Conservation (phyloP, 1,284 basidiomycete genomes). For the Boletellus dicymbophilus region DNA sequence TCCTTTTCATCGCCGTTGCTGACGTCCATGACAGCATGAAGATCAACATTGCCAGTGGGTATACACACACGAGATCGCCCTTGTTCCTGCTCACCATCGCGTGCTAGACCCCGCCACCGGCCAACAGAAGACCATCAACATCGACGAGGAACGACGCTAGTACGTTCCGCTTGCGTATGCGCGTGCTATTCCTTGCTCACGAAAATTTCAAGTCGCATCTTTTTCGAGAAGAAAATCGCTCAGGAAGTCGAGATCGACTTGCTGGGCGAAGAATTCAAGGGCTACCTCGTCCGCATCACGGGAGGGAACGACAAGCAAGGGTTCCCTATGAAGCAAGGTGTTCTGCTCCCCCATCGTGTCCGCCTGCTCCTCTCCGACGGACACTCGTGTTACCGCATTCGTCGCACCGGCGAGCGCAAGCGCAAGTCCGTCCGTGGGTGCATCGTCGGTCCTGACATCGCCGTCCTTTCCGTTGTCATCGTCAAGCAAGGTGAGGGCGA, state of each 20-base stretch:
- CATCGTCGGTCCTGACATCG: conserved; percentile 97
- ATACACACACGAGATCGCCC: conserved; percentile 15
- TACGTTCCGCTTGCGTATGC: conserved; percentile 40
- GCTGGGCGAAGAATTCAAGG: conserved; percentile 96
- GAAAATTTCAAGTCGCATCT: conserved; percentile 78
- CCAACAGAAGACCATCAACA: conserved; percentile 94
- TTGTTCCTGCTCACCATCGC: conserved; percentile 18
- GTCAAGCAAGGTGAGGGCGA: conserved; percentile 97
- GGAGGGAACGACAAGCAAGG: conserved; percentile 97
- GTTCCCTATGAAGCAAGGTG: conserved; percentile 99
- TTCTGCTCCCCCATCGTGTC: conserved; percentile 94
- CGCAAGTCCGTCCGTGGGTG: conserved; percentile 99
- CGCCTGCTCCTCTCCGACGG: conserved; percentile 93
- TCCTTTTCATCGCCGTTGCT: background rate
- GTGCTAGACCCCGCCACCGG: conserved; percentile 89
- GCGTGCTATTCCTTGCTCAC: conserved; percentile 5
- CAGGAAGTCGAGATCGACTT: conserved; percentile 94
- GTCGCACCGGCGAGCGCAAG: conserved; percentile 95
- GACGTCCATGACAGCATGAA: conserved; percentile 68
- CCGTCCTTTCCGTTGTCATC: conserved; percentile 92
- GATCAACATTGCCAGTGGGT: conserved; percentile 95
- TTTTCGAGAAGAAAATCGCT: conserved; percentile 96
- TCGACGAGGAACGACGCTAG: conserved; percentile 92
- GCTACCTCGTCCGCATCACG: conserved; percentile 96
- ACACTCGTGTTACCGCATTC: conserved; percentile 96